Base-by-base conservation (phyloP, 495 filamentous ascomycete species). In the Daldinia decipiens region DNA sequence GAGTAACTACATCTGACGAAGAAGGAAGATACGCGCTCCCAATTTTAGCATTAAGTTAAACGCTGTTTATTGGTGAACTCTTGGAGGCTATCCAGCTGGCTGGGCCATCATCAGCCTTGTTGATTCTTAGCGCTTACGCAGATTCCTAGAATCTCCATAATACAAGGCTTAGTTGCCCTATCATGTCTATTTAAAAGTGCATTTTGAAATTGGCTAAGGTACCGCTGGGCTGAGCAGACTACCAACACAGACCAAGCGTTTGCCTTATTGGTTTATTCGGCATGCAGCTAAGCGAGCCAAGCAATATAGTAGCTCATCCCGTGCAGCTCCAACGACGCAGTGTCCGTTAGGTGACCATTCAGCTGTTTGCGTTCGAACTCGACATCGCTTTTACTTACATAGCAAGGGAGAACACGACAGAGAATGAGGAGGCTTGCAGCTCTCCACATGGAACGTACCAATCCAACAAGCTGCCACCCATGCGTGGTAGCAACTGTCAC, bases 381-480 rank as follows among this genome's bases (percentile, higher is more conserved):
- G 57, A 43, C 2, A 39, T 40, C 26, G 6, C 31, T 34, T 56
- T 57, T 27, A 34, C 29, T 31, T 12, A 24, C 21, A 24, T 24
- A 24, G 21, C 21, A 56, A 52, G 50, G 26, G 24, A 29, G 13
- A 53, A n/a, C 50, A 53, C 50, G 26, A 53, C 24, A 39, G 11
- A 31, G 36, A 9, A 47, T 11, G 34, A 17, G 40, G 34, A 61
- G 26, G 24, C 58, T 43, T 51, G 15, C 27, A 34, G n/a, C 15
- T 29, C 39, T 61, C 58, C 40, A 62, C 59, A 62, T 53, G 59
- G 32, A 26, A 53, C 51, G 32, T 34, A 15, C 12, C 36, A 53
- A 62, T 53, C 27, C 26, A 13, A 50, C 27, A 34, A 19, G 27
- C 43, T 36, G 40, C 58, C 31, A 51, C 27, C 39, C 29, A 34